phyloP scores from a whole-genome alignment of 495 filamentous ascomycete species.

The Bombardia bombarda region DNA sequence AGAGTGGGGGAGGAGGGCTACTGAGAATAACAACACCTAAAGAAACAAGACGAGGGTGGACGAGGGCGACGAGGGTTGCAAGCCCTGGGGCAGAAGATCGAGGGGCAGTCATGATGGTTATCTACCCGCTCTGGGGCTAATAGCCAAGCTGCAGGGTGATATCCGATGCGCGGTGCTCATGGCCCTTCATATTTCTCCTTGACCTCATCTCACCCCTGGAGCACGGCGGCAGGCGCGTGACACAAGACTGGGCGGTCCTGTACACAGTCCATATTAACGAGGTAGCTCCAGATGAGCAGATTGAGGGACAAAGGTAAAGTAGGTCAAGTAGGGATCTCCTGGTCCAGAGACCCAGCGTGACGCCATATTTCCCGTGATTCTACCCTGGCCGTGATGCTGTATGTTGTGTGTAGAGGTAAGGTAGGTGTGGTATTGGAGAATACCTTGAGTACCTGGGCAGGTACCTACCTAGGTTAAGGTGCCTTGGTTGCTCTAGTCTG shows the following conservation, averaged over 20 bases:
- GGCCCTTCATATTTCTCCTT: background rate
- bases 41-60: background rate
- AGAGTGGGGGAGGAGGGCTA: background rate
- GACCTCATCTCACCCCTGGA: background rate
- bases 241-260: background rate
- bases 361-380: no score
- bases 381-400: no score
- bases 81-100: background rate
- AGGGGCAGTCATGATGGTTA: background rate
- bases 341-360: no score
- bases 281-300: background rate
- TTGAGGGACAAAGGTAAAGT: background rate
- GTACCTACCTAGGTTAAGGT: no score
- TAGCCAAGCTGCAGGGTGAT: no score
- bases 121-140: background rate
- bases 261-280: background rate
- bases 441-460: no score
- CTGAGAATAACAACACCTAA: background rate
- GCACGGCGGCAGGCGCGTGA: conserved; percentile 1
- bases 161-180: background rate
- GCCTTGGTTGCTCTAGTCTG: no score
- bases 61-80: background rate
- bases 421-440: no score
- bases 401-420: no score
- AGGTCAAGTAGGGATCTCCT: no score